phyloP scores from a whole-genome alignment of 1,284 basidiomycete genomes.

The Irpex rosettiformis region DNA sequence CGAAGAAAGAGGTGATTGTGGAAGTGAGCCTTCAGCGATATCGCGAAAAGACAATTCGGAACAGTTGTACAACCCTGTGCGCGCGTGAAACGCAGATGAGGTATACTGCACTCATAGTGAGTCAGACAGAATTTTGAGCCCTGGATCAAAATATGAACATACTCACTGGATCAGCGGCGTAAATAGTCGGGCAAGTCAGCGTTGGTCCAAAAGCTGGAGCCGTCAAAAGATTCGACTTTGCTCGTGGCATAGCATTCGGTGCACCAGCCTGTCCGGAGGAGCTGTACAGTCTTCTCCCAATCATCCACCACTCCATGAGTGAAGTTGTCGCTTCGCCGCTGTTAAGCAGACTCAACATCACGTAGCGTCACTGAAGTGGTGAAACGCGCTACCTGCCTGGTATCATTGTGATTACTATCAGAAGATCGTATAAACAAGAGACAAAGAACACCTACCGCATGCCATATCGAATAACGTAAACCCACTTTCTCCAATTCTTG shows the following conservation, averaged over 20 bases:
- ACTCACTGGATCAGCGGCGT: constrained; percentile 39
- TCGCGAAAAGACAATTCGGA: constrained; percentile 50
- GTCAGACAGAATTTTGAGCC: neutral
- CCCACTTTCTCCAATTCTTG: constrained; percentile 16
- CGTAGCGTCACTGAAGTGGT: neutral
- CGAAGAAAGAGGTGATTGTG: constrained; percentile 20
- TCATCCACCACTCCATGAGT: constrained; percentile 29
- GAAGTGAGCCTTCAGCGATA: constrained; percentile 46
- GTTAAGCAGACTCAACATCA: neutral
- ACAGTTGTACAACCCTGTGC: constrained; percentile 43
- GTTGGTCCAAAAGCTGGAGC: constrained; percentile 17
- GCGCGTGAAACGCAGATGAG: constrained; percentile 41
- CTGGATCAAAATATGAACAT: neutral
- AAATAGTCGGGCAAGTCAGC: constrained; percentile 20
- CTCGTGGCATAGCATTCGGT: neutral
- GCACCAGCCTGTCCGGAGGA: constrained; percentile 7
- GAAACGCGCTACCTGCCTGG: constrained; percentile 21
- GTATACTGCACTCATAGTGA: constrained; percentile 41
- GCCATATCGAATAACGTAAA: constrained; percentile 46
- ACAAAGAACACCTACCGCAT: constrained; percentile 38
- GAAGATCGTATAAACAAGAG: neutral
- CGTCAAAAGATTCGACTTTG: neutral
- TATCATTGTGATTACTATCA: neutral
- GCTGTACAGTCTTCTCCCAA: constrained; percentile 15
- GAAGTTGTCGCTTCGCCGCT: constrained; percentile 28